Percentiles rank a stretch among this genome's conserved stretches.
These are phyloP conservation scores for Pythium grandisporangium DNA, from an alignment of 352 stramenopile species.

Conservation along the genomic window DNA sequence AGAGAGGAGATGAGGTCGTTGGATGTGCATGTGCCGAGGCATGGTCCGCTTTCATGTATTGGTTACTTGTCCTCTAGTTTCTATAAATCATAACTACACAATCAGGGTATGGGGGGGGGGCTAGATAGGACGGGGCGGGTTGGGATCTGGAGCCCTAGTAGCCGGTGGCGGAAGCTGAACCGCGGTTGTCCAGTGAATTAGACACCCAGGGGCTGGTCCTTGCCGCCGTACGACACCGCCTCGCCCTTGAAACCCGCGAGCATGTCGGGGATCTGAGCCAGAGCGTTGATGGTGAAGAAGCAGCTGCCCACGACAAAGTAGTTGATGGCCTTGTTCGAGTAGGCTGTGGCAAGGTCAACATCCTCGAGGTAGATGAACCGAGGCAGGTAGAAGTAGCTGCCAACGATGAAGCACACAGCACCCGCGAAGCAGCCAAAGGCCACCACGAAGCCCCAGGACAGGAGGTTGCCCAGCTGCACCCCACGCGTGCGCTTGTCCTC, in stretches of 20 bases:
- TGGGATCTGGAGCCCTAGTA: no score
- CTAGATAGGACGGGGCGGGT: no score
- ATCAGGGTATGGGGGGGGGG: no score
- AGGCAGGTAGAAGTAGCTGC: constrained; percentile 77
- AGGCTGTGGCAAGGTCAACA: constrained; percentile 26
- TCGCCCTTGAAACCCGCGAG: constrained; percentile 27
- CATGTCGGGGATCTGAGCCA: constrained; percentile 48
- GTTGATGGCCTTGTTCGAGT: constrained; percentile 72
- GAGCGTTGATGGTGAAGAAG: constrained; percentile 68
- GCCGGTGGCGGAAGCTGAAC: no score
- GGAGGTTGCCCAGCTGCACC: constrained; percentile 43
- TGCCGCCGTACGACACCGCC: constrained; percentile 7
- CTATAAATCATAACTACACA: no score
- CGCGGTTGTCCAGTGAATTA: no score
- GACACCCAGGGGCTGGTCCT: no score
- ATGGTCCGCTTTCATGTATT: no score
- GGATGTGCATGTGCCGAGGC: no score
- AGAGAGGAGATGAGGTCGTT: no score
- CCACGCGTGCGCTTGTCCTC: constrained; percentile 29
- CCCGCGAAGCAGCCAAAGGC: constrained; percentile 51
- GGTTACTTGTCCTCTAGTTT: no score
- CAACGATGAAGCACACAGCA: constrained; percentile 65
- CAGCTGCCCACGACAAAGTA: constrained; percentile 66
- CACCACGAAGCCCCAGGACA: constrained; percentile 37
- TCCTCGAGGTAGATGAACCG: constrained; percentile 57